A percentile compares a stretch with the other conserved stretches of the same genome.
Evolutionary conservation across 805 yeast genomes (phyloP).

Genomic region (Ogataea ganodermae): DNA sequence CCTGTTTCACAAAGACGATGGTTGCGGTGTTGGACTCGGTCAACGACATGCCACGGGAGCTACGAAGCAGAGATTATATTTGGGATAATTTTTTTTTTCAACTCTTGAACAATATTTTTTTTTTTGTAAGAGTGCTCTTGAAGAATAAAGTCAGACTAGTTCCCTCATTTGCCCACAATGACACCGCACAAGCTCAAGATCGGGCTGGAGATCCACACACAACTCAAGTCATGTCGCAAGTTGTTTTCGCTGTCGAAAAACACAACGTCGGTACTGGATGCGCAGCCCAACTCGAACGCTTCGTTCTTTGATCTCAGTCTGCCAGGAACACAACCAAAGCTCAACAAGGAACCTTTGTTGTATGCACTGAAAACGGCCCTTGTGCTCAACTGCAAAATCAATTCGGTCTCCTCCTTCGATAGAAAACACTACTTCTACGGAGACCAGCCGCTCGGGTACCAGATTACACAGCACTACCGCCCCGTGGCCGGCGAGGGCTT

Average conservation of each 20-base stretch:
- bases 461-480: slow-evolving; percentile 83
- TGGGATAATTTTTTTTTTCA: neutral
- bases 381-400: slow-evolving; percentile 64
- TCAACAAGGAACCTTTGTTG: slow-evolving; percentile 73
- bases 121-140: no score
- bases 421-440: slow-evolving; percentile 95
- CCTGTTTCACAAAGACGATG: slow-evolving; percentile 11
- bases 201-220: slow-evolving; percentile 94
- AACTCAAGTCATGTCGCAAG: slow-evolving; percentile 70
- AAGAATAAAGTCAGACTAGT: no score
- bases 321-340: slow-evolving; percentile 89
- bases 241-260: slow-evolving; percentile 68
- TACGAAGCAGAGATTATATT: slow-evolving; percentile 3
- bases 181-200: slow-evolving; percentile 53
- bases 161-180: no score
- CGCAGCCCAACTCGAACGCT: slow-evolving; percentile 63
- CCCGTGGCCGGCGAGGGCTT: slow-evolving; percentile 77
- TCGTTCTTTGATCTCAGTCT: slow-evolving; percentile 82
- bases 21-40: slow-evolving; percentile 16
- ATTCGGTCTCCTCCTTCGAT: slow-evolving; percentile 68
- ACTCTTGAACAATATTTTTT: no score
- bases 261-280: slow-evolving; percentile 44
- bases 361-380: slow-evolving; percentile 73
- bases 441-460: slow-evolving; percentile 96
- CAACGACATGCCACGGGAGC: no score